These are phyloP conservation scores for Volvariella volvacea DNA, from an alignment of 1,284 basidiomycete genomes.

Conservation along the genomic window DNA sequence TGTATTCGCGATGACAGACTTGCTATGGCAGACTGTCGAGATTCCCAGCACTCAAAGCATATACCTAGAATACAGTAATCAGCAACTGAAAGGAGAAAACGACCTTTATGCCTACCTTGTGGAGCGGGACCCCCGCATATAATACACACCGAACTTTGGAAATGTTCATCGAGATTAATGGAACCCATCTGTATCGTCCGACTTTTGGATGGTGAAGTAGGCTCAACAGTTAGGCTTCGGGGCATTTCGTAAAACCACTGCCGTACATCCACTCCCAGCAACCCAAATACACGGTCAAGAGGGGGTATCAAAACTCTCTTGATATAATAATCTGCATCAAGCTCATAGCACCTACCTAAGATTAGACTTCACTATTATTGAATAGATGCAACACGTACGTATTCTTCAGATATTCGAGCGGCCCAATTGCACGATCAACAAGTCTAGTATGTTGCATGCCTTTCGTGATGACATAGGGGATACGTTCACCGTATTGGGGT, in stretches of 20 bases:
- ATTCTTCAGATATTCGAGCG: slow-evolving; percentile 72
- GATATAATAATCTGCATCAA: slow-evolving; percentile 92
- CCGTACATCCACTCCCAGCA: slow-evolving; percentile 85
- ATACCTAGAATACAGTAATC: slow-evolving; percentile 38
- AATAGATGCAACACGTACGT: slow-evolving; percentile 31
- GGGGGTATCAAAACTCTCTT: slow-evolving; percentile 84
- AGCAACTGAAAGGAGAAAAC: slow-evolving; percentile 3
- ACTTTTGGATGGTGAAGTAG: slow-evolving; percentile 43
- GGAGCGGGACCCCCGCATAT: slow-evolving; percentile 54
- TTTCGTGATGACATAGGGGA: slow-evolving; percentile 83
- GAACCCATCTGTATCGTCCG: slow-evolving; percentile 27
- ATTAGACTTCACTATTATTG: slow-evolving; percentile 3
- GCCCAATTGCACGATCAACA: slow-evolving; percentile 78
- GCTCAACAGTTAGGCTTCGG: slow-evolving; percentile 35
- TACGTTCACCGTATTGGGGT: slow-evolving; percentile 87
- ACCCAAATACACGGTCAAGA: slow-evolving; percentile 84
- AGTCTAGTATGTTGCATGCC: slow-evolving; percentile 66
- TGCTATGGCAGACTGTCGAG: slow-evolving; percentile 54
- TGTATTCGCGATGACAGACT: slow-evolving; percentile 51
- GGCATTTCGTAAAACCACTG: slow-evolving; percentile 92
- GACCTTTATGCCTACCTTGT: slow-evolving; percentile 35
- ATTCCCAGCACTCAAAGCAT: slow-evolving; percentile 56
- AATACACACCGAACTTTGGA: slow-evolving; percentile 66
- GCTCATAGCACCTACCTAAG: slow-evolving; percentile 43
- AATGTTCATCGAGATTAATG: slow-evolving; percentile 70